These are phyloP conservation scores for Rosa hybrid DNA, from an alignment of 331 rosid genomes.

Conservation along the genomic window DNA sequence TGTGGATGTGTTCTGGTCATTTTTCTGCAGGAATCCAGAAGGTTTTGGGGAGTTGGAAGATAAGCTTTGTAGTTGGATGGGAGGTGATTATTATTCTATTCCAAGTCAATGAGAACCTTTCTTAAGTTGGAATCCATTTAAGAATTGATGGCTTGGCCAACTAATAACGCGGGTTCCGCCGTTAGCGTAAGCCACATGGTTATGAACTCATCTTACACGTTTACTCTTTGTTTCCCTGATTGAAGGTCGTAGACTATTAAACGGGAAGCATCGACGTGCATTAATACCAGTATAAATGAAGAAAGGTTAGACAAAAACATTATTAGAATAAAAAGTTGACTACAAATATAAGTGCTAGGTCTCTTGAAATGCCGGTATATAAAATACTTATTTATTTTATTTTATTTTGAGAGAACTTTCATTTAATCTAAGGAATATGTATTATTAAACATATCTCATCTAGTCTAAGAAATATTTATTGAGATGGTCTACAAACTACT, in stretches of 20 bases:
- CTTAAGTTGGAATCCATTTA: too few relatives aligned
- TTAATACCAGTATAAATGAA: too few relatives aligned
- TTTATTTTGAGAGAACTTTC: too few relatives aligned
- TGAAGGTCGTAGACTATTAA: neutral
- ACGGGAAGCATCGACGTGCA: too few relatives aligned
- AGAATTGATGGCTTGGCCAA: neutral
- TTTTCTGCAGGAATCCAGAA: neutral
- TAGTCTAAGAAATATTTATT: too few relatives aligned
- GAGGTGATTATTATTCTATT: neutral
- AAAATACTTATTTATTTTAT: too few relatives aligned
- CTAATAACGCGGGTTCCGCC: neutral
- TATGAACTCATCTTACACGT: neutral
- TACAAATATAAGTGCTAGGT: too few relatives aligned
- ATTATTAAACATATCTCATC: too few relatives aligned
- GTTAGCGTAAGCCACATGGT: neutral
- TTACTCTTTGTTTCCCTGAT: neutral
- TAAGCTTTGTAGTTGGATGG: neutral
- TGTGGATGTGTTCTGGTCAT: constrained; percentile 18
- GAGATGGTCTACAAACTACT: neutral
- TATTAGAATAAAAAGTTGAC: too few relatives aligned
- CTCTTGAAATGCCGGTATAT: too few relatives aligned
- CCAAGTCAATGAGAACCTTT: neutral
- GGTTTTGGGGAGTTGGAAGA: neutral
- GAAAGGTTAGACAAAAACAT: too few relatives aligned
- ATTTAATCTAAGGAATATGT: too few relatives aligned